Evolutionary conservation across 805 yeast species (phyloP).

Genomic region (Millerozyma acaciae): DNA sequence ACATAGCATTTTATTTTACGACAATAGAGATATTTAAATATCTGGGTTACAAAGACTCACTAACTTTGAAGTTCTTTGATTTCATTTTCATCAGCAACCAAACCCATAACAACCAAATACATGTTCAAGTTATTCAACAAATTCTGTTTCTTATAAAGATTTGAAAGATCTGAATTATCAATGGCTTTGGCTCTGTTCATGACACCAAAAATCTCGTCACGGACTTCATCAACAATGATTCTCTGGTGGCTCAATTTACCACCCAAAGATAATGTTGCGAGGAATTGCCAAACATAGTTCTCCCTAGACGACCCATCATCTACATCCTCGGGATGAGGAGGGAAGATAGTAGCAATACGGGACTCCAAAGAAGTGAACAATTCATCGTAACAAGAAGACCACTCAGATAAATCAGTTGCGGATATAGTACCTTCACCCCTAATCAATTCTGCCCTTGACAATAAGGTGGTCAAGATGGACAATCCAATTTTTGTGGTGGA

Average conservation of each 20-base stretch:
- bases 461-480: constrained; percentile 81
- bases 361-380: constrained; percentile 78
- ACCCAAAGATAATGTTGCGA: constrained; percentile 89
- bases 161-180: constrained; percentile 44
- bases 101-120: constrained; percentile 94
- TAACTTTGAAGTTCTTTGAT: constrained; percentile 60
- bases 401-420: constrained; percentile 56
- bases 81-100: constrained; percentile 85
- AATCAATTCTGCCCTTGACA: constrained; percentile 88
- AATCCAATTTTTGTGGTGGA: constrained; percentile 75
- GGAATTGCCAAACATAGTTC: constrained; percentile 89
- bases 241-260: constrained; percentile 90
- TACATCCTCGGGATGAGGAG: constrained; percentile 52
- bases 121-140: constrained; percentile 78
- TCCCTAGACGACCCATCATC: constrained; percentile 57
- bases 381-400: constrained; percentile 80
- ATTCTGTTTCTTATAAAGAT: constrained; percentile 47
- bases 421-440: constrained; percentile 70
- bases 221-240: constrained; percentile 87
- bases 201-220: constrained; percentile 88
- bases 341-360: constrained; percentile 74
- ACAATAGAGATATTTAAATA: no score
- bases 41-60: no score
- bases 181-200: constrained; percentile 72
- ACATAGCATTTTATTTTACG: no score